A percentile compares a stretch with the other conserved stretches of the same genome.
phyloP scores from a whole-genome alignment of 805 yeast genomes.

The Myxozyma geophila region DNA sequence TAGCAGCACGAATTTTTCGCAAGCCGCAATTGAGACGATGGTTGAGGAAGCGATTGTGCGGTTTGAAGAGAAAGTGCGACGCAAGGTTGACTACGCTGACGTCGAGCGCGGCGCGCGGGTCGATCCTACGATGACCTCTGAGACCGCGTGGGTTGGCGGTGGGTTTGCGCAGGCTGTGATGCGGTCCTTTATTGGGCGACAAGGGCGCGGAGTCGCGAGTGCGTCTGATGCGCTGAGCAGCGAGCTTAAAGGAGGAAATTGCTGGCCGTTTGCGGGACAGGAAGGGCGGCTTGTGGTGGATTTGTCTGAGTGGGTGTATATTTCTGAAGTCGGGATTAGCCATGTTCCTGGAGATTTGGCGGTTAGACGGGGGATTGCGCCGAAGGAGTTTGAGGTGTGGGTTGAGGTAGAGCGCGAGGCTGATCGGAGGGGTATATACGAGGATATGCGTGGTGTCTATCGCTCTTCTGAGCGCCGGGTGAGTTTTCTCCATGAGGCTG shows the following conservation, averaged over 20 bases:
- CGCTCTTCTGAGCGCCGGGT: background rate
- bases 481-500: background rate
- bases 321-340: slow-evolving; percentile 39
- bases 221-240: background rate
- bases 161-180: slow-evolving; percentile 10
- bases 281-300: slow-evolving; percentile 40
- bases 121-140: slow-evolving; percentile 36
- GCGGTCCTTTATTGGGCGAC: background rate
- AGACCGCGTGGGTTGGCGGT: slow-evolving; percentile 12
- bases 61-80: slow-evolving; percentile 12
- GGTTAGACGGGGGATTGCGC: slow-evolving; percentile 38
- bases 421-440: slow-evolving; percentile 14
- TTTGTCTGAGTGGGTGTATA: slow-evolving; percentile 37
- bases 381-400: slow-evolving; percentile 42
- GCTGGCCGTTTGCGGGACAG: slow-evolving; percentile 45
- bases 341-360: slow-evolving; percentile 40
- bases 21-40: slow-evolving; percentile 30
- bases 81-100: slow-evolving; percentile 32
- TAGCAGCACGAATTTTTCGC: slow-evolving; percentile 3
- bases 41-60: slow-evolving; percentile 31
- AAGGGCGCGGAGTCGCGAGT: background rate
- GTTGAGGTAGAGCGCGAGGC: slow-evolving; percentile 34
- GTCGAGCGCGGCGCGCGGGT: slow-evolving; percentile 40
- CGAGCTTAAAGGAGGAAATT: slow-evolving; percentile 30
- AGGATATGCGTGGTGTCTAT: slow-evolving; percentile 4